Evolutionary conservation across 306 rosid genomes (phyloP), one percentile per base, ranked within the genome.

Genomic region (Trifolium subterraneum): DNA sequence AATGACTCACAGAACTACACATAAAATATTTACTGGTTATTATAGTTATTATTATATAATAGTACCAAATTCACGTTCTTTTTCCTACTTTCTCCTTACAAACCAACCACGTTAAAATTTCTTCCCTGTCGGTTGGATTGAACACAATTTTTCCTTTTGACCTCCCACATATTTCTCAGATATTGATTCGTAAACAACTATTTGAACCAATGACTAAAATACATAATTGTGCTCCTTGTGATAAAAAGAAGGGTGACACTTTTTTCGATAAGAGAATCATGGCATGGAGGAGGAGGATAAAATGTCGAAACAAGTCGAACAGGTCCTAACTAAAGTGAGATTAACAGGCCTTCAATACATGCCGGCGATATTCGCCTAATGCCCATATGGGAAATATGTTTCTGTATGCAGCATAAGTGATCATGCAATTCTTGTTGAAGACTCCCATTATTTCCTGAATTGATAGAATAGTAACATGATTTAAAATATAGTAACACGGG

Each of bases 301-400:
- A 16, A 18, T 19, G 25, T 47, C 22, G 18, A 83, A 70, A 59
- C 60, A 62, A 41, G 4, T 71, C 9, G 10, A 42, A 71, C 9
- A 14, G 22, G 18, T 14, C 44, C 60, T 11, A 3, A 59, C 44
- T 18, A 12, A 31, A 42, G 38, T 4, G 48, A 38, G 63, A 71
- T 51, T 82, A 79, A 18, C 61, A 41, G 29, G 66, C 73, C 84
- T 75, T 80, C 79, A 88, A 77, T 48, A 89, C 92, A 70, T 65
- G 86, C 18, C 58, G 18, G 39, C 72, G 83, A 75, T 89, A 92
- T 42, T 92, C 97, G 66, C 96, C 97, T 84, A 92, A 79, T 0
- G 97, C 97, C 97, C 97, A 92, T 22, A 92, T 86, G 14, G 97
- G 97, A 83, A 92, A 92, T 76, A 89, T 88, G 81, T 86, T 89